Evolutionary conservation across 2,329 filamentous ascomycete genomes (phyloP).

Genomic region (Phoma sp.): DNA sequence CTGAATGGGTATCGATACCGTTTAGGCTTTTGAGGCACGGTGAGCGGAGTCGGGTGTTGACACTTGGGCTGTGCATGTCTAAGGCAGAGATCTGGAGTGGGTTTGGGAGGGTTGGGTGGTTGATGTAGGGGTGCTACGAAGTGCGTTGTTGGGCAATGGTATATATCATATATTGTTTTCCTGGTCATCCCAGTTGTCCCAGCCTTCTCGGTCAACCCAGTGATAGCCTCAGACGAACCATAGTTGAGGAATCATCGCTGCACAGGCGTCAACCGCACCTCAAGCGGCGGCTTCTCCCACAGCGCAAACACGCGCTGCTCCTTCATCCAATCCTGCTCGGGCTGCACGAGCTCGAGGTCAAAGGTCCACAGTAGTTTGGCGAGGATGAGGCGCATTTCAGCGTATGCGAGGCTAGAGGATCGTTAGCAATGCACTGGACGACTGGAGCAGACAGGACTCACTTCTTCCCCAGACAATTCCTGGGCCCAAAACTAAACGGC

Average conservation of each 20-base stretch:
- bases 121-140: too few relatives aligned
- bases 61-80: too few relatives aligned
- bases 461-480: slow-evolving; percentile 43
- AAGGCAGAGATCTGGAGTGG: too few relatives aligned
- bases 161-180: too few relatives aligned
- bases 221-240: too few relatives aligned
- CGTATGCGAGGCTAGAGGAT: slow-evolving; percentile 30
- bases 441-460: slow-evolving; percentile 23
- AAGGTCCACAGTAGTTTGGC: slow-evolving; percentile 34
- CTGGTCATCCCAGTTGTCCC: too few relatives aligned
- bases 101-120: too few relatives aligned
- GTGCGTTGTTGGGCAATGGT: too few relatives aligned
- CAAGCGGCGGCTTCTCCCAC: slow-evolving; percentile 43
- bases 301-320: slow-evolving; percentile 39
- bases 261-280: slow-evolving; percentile 34
- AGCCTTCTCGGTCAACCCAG: too few relatives aligned
- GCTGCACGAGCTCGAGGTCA: slow-evolving; percentile 31
- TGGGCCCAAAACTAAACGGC: slow-evolving; percentile 38
- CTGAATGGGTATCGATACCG: too few relatives aligned
- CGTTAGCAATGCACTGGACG: slow-evolving; percentile 1
- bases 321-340: slow-evolving; percentile 48
- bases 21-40: too few relatives aligned
- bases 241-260: slow-evolving; percentile 9
- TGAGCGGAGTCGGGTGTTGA: too few relatives aligned
- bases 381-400: slow-evolving; percentile 38